Evolutionary conservation across 108 stramenopile genomes (phyloP).

Genomic region (Nitzschia sp.): DNA sequence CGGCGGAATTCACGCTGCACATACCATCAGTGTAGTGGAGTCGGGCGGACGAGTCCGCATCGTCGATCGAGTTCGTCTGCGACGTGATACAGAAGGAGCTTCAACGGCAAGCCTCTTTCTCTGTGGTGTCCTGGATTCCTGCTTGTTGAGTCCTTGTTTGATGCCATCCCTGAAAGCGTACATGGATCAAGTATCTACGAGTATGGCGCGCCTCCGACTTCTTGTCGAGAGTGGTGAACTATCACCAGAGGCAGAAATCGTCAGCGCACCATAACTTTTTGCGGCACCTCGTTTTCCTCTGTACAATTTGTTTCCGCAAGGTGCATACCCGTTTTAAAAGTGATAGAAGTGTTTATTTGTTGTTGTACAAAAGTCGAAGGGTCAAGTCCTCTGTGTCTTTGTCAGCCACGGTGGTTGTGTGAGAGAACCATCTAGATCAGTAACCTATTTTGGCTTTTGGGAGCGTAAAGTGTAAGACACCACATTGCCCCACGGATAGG

Average conservation of each 20-base stretch:
- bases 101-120: slow-evolving; percentile 5
- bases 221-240: slow-evolving; percentile 54
- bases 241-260: background rate
- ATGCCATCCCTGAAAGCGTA: slow-evolving; percentile 48
- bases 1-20: slow-evolving; percentile 55
- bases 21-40: slow-evolving; percentile 50
- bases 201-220: slow-evolving; percentile 58
- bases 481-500: no score
- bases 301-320: background rate
- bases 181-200: slow-evolving; percentile 65
- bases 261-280: background rate
- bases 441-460: no score
- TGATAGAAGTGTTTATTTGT: no score
- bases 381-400: no score
- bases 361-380: no score
- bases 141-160: slow-evolving; percentile 45
- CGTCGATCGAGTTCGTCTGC: slow-evolving; percentile 56
- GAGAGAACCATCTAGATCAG: no score
- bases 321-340: no score
- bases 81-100: slow-evolving; percentile 37
- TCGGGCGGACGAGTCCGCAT: slow-evolving; percentile 38
- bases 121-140: slow-evolving; percentile 29
- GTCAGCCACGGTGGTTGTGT: no score
- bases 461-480: no score
- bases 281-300: no score